Percentiles rank a stretch among this genome's conserved stretches.
Conservation (phyloP, 495 filamentous ascomycete genomes). For the Cryomyces antarcticus region DNA sequence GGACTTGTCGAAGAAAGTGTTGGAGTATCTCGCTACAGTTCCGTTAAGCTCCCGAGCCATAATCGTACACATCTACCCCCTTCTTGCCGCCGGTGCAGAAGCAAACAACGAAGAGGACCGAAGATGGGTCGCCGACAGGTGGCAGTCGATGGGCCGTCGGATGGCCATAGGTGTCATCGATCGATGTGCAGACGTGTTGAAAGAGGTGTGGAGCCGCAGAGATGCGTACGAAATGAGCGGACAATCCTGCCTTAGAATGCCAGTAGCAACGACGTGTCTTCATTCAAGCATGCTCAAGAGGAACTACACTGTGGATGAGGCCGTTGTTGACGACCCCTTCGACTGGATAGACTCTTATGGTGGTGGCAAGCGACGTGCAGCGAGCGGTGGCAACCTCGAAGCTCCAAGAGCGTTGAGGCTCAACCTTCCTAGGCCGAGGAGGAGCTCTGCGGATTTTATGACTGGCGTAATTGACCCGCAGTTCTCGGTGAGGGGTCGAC, state of each 20-base stretch:
- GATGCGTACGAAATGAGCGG: slow-evolving; percentile 24
- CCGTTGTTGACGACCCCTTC: background rate
- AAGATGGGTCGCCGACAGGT: slow-evolving; percentile 47
- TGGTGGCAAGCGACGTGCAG: background rate
- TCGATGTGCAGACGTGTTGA: slow-evolving; percentile 33
- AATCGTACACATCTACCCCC: slow-evolving; percentile 60
- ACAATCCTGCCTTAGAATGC: background rate
- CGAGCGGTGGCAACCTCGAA: background rate
- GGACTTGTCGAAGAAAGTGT: slow-evolving; percentile 39
- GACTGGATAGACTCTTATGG: background rate
- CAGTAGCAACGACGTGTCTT: slow-evolving; percentile 7
- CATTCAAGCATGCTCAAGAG: background rate
- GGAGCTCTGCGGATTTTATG: slow-evolving; percentile 3
- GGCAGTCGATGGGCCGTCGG: slow-evolving; percentile 38
- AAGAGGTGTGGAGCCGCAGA: slow-evolving; percentile 33
- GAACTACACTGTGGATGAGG: background rate
- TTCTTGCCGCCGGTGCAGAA: slow-evolving; percentile 54
- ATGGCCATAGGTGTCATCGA: slow-evolving; percentile 58
- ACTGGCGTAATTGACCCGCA: slow-evolving; percentile 36
- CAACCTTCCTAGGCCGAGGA: background rate
- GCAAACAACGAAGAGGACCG: slow-evolving; percentile 38
- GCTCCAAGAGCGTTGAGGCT: background rate
- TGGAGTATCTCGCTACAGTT: slow-evolving; percentile 42
- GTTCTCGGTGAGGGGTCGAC: slow-evolving; percentile 41
- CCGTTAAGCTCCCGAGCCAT: slow-evolving; percentile 40